Evolutionary conservation across 768 basidiomycete genomes (phyloP), one percentile per base, ranked within the genome.

Genomic region (Cyclocybe aegerita): DNA sequence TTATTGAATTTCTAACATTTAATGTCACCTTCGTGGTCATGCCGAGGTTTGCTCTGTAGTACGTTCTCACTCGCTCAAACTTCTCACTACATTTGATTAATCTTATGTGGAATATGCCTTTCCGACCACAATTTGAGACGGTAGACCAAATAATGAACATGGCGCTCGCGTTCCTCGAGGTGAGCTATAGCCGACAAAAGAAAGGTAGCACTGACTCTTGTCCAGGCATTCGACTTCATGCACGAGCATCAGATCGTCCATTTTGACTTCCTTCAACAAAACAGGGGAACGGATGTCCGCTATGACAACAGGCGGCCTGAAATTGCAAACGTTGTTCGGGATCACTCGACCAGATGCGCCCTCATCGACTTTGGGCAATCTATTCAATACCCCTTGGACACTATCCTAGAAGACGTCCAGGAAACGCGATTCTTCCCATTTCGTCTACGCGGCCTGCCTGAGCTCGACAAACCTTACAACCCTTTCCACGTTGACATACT

Each of bases 341-440:
- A 11, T 31, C 12, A 1, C 31, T 15, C 2, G 23, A 45, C 48
- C 8, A 10, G 29, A 16, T 60, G 56, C 38, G 57, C 46, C 8
- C 41, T 49, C 12, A 42, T 54, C 14, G 59, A 60, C 41, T 60
- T 58, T 30, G 59, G 53, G 9, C 9, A 43, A 4, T 58, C 54
- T 8, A 10, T 45, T 1, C 50, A 34, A 3, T 54, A 58, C 40
- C 56, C 59, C 1, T 9, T 2, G 9, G 49, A 56, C 17, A 11
- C 49, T 12, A 11, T 43, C n/a, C n/a, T 56, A 9, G 39, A 46
- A 3, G 45, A 50, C 3, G 14, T 45, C n/a, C 7, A 9, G 14
- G 44, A 23, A 8, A 38, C 12, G 29, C 41, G 11, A 16, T 43
- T 12, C 31, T 45, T 23, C 11, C 15, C n/a, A 8, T 44, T 36